Evolutionary conservation across 2,329 filamentous ascomycete species (phyloP).

Genomic region (Arthroderma uncinatum): DNA sequence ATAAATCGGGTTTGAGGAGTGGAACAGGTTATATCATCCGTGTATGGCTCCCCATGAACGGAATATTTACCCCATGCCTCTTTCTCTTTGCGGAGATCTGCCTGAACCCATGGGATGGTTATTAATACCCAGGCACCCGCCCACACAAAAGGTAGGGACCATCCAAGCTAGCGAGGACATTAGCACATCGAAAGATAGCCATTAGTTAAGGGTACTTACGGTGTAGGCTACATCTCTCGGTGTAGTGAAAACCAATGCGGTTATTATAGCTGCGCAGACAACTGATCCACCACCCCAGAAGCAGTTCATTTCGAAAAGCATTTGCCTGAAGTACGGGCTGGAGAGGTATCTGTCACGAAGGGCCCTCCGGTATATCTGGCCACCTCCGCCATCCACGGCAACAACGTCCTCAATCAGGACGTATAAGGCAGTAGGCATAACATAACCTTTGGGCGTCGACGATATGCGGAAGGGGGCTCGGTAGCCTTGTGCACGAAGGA

Average conservation of each 20-base stretch:
- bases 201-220: slow-evolving; percentile 19
- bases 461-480: slow-evolving; percentile 52
- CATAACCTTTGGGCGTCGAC: slow-evolving; percentile 49
- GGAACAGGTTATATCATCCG: slow-evolving; percentile 29
- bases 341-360: slow-evolving; percentile 43
- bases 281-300: slow-evolving; percentile 47
- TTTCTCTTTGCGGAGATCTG: slow-evolving; percentile 36
- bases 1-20: slow-evolving; percentile 29
- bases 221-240: slow-evolving; percentile 40
- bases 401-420: slow-evolving; percentile 58
- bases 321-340: slow-evolving; percentile 43
- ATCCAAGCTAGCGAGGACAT: slow-evolving; percentile 26
- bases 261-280: slow-evolving; percentile 37
- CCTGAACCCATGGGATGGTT: slow-evolving; percentile 38
- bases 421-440: slow-evolving; percentile 50
- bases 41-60: slow-evolving; percentile 28
- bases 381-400: slow-evolving; percentile 54
- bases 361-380: slow-evolving; percentile 42
- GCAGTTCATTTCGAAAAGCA: slow-evolving; percentile 45
- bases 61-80: slow-evolving; percentile 30
- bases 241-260: slow-evolving; percentile 41
- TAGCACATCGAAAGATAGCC: not conserved
- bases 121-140: slow-evolving; percentile 35
- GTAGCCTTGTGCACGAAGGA: slow-evolving; percentile 32
- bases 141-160: slow-evolving; percentile 36